These are phyloP conservation scores for Linnemannia schmuckeri DNA, from an alignment of 192 early-diverging fungal species.

Conservation along the genomic window DNA sequence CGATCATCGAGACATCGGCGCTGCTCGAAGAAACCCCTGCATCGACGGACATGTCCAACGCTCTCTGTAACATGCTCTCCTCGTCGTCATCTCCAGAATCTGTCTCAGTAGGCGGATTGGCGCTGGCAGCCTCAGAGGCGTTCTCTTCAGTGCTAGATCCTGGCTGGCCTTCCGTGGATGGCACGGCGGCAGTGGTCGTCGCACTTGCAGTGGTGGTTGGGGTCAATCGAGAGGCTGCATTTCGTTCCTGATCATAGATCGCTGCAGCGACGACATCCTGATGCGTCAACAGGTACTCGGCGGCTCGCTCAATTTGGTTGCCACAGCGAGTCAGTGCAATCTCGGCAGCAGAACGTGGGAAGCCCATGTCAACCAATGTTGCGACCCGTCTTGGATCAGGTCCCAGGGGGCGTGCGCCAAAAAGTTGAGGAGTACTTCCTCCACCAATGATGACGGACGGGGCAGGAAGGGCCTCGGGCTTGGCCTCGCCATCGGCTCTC, in stretches of 20 bases:
- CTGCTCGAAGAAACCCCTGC: conserved; percentile 5
- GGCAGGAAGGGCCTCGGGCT: conserved; percentile 41
- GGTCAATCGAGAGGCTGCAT: conserved; percentile 36
- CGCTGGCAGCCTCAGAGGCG: not conserved
- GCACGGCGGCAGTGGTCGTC: not conserved
- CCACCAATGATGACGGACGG: conserved; percentile 23
- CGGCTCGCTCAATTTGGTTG: conserved; percentile 84
- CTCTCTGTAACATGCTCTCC: conserved; percentile 29
- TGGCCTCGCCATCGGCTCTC: conserved; percentile 78
- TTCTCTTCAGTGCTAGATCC: not conserved
- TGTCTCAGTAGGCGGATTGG: not conserved
- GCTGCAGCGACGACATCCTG: conserved; percentile 64
- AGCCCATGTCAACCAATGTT: conserved; percentile 90
- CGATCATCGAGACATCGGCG: conserved; percentile 38
- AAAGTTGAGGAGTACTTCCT: conserved; percentile 34
- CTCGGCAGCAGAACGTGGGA: conserved; percentile 81
- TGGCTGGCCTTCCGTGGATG: not conserved
- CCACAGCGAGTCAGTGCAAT: conserved; percentile 79
- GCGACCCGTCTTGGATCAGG: conserved; percentile 75
- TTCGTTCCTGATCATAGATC: conserved; percentile 45
- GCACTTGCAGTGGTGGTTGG: conserved; percentile 47
- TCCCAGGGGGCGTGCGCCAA: conserved; percentile 61
- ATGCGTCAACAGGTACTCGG: conserved; percentile 87
- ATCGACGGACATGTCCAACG: conserved; percentile 40
- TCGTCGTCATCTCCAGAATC: conserved; percentile 29